Conservation (phyloP, 2,329 filamentous ascomycete genomes). For the Xylariomycetidae sp. region DNA sequence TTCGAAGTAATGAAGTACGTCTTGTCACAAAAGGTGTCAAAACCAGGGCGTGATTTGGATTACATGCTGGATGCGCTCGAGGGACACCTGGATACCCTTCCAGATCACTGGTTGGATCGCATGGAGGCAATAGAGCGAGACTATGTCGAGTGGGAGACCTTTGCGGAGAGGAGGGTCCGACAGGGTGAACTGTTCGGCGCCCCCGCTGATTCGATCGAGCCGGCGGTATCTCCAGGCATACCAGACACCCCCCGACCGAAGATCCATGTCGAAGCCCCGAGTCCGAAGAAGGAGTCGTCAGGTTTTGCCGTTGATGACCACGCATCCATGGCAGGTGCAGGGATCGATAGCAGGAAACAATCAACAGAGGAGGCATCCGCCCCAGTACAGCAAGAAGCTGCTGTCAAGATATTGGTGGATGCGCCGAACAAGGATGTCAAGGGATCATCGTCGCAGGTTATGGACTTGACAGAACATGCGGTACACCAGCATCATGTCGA, state of each 20-base stretch:
- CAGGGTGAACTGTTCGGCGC: slow-evolving; percentile 53
- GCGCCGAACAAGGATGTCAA: slow-evolving; percentile 9
- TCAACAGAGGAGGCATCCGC: slow-evolving; percentile 6
- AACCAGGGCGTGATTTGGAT: slow-evolving; percentile 71
- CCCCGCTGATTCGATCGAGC: slow-evolving; percentile 4
- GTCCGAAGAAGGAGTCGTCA: slow-evolving; percentile 15
- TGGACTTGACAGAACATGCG: slow-evolving; percentile 7
- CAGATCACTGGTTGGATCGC: slow-evolving; percentile 80
- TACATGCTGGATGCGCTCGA: slow-evolving; percentile 83
- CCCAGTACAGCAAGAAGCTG: slow-evolving; percentile 3
- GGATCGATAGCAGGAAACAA: background rate
- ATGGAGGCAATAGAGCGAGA: slow-evolving; percentile 75
- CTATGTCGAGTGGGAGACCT: slow-evolving; percentile 76
- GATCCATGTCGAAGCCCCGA: slow-evolving; percentile 22
- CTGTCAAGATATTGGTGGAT: slow-evolving; percentile 15
- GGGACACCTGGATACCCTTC: slow-evolving; percentile 76
- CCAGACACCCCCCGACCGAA: slow-evolving; percentile 22
- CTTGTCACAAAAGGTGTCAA: slow-evolving; percentile 64
- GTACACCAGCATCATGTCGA: slow-evolving; percentile 9
- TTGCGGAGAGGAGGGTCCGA: slow-evolving; percentile 69
- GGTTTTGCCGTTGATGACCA: slow-evolving; percentile 7
- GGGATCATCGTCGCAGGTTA: slow-evolving; percentile 5
- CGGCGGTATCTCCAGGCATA: too few species aligned
- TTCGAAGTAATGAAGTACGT: slow-evolving; percentile 56
- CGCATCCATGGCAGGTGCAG: slow-evolving; percentile 12